phyloP scores from a whole-genome alignment of 345 rosid genomes.

The Bruguiera parviflora region DNA sequence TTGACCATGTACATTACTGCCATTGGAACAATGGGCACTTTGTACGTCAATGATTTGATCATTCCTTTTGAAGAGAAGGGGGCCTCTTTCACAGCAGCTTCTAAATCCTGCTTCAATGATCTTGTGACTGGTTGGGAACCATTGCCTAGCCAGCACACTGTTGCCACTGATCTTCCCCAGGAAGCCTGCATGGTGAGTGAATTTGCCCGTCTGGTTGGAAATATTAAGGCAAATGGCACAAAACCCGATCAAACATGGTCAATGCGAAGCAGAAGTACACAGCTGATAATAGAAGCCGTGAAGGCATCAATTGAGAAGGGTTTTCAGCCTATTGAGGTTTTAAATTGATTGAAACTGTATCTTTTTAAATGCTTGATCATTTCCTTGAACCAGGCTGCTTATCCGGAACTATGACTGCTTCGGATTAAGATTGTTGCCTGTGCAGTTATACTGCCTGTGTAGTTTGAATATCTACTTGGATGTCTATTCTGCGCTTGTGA shows the following conservation, averaged over 20 bases:
- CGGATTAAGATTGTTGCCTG: no score
- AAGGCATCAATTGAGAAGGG: constrained; percentile 56
- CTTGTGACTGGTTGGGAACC: constrained; percentile 45
- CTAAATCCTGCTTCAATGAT: constrained; percentile 51
- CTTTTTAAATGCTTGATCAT: no score
- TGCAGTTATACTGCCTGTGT: no score
- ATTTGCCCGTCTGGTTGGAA: constrained; percentile 58
- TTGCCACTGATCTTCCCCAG: constrained; percentile 56
- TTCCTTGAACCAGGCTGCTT: no score
- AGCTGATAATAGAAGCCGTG: constrained; percentile 66
- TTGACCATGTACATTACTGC: constrained; percentile 74
- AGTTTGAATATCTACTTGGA: no score
- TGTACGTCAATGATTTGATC: constrained; percentile 60
- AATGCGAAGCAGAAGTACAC: constrained; percentile 63
- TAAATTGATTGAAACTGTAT: not conserved
- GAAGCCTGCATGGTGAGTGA: constrained; percentile 80
- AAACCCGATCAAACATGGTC: constrained; percentile 71
- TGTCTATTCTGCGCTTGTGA: no score
- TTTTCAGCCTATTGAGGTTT: constrained; percentile 42
- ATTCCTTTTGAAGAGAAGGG: constrained; percentile 66
- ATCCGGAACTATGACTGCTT: no score
- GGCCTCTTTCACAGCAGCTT: constrained; percentile 39
- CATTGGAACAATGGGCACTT: constrained; percentile 55
- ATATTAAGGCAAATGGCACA: constrained; percentile 46
- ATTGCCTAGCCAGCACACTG: constrained; percentile 42